Evolutionary conservation across 192 early-diverging fungal species (phyloP).

Genomic region (Ambispora gerdemannii): DNA sequence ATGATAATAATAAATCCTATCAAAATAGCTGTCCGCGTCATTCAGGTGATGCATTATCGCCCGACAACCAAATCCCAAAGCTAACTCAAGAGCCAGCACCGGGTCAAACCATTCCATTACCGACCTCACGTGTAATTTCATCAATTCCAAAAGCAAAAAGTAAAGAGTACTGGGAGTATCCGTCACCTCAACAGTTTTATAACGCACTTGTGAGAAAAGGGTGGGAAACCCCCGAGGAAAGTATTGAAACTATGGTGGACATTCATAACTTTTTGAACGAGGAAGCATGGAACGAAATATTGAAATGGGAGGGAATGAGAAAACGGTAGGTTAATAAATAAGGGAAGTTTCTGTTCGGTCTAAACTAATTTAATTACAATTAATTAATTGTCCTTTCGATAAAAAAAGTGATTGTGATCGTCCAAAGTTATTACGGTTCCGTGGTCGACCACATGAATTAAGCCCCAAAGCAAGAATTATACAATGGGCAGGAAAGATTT

Average conservation of each 20-base stretch:
- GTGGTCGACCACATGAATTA: slow-evolving; percentile 77
- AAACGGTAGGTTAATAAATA: slow-evolving; percentile 58
- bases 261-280: slow-evolving; percentile 99
- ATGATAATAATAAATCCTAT: background rate
- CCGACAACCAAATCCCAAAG: slow-evolving; percentile 90
- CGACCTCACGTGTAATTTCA: slow-evolving; percentile 77
- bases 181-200: slow-evolving; percentile 88
- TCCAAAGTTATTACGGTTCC: slow-evolving; percentile 75
- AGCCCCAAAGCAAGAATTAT: slow-evolving; percentile 66
- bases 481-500: slow-evolving; percentile 40
- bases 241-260: slow-evolving; percentile 88
- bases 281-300: slow-evolving; percentile 89
- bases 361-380: background rate
- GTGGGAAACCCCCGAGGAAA: slow-evolving; percentile 79
- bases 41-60: slow-evolving; percentile 58
- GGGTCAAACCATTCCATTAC: slow-evolving; percentile 67
- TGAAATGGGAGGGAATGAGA: slow-evolving; percentile 83
- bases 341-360: background rate
- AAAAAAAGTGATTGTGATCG: slow-evolving; percentile 39
- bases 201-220: slow-evolving; percentile 83
- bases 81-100: slow-evolving; percentile 63
- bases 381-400: background rate
- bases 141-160: slow-evolving; percentile 71
- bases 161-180: slow-evolving; percentile 76
- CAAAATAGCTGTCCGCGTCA: slow-evolving; percentile 8